Conservation (phyloP, 768 basidiomycete species). For the Cyclocybe cylindracea region DNA sequence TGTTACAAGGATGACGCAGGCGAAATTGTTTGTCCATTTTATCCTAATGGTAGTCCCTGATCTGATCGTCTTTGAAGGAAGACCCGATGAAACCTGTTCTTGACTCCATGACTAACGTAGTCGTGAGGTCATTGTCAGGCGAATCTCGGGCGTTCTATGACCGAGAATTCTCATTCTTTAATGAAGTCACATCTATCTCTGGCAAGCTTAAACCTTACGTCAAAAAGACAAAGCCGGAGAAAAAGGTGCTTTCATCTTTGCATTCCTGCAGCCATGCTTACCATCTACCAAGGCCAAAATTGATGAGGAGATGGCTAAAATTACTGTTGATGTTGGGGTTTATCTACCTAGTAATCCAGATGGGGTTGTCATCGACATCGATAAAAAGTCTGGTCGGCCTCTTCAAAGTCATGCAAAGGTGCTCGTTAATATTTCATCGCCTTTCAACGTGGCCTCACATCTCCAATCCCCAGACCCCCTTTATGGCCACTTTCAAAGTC, state of each 20-base stretch:
- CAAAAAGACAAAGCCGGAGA: constrained; percentile 93
- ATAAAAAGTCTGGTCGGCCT: constrained; percentile 94
- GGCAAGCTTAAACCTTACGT: constrained; percentile 97
- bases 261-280: background rate
- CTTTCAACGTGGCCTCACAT: background rate
- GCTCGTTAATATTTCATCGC: constrained; percentile 1
- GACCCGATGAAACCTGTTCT: constrained; percentile 96
- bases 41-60: background rate
- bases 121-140: constrained; percentile 86
- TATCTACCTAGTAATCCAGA: constrained; percentile 98
- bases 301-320: constrained; percentile 99
- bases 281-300: constrained; percentile 78
- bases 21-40: constrained; percentile 61
- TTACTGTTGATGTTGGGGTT: constrained; percentile 90
- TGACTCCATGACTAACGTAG: constrained; percentile 79
- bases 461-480: constrained; percentile 74
- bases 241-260: constrained; percentile 62
- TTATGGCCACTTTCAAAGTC: constrained; percentile 99
- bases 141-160: constrained; percentile 89
- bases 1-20: constrained; percentile 90
- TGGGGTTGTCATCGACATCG: constrained; percentile 94
- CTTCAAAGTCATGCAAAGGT: constrained; percentile 98
- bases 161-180: constrained; percentile 94
- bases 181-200: constrained; percentile 96
- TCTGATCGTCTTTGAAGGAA: constrained; percentile 49